Evolutionary conservation across 2,329 filamentous ascomycete genomes (phyloP), one percentile per base, ranked within the genome.

Genomic region (Claviceps maximensis): DNA sequence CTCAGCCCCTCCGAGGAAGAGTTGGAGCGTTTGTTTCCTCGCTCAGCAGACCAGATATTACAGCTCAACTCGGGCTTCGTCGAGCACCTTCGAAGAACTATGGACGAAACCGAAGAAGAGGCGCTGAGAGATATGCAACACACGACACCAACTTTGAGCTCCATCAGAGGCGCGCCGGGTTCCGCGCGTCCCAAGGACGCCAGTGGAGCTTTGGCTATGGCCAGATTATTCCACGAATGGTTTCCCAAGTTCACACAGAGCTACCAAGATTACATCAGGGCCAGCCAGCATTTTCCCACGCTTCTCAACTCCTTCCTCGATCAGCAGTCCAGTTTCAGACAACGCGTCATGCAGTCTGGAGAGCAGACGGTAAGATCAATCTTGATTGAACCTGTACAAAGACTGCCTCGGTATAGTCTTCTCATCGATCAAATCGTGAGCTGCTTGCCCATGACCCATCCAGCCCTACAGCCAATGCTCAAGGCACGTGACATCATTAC

Each of bases 391-490:
- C 93, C 93, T 2, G 90, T 98, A 0, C 93, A 98, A 67, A 80
- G 93, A 51, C 77, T 98, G 51, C 93, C 93, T 27, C 84, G 93
- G 27, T 98, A 98, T 70, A 96, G 89, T 62, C 75, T 98, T 38
- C 85, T 97, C 63, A 97, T 98, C 61, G 93, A 98, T 70, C 90
- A 94, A 62, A 96, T 98, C 63, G 80, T 93, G 48, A 83, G 84
- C 58, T 89, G 86, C 56, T 77, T 97, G 19, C 90, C 91, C 4
- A 80, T 90, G 50, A 83, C 86, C 9, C 90, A 97, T 65, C 87
- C 89, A 2, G 90, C 90, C 0, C 76, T 95, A 51, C 84, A 86
- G 59, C 77, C 79, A 2, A 84, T 98, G 70, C 78, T 96, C 44
- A 90, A 89, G 64, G 90, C 93, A 0, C 80, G 91, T 58, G 93